Conservation (phyloP, 768 basidiomycete species). For the Boletus tomentosulus region DNA sequence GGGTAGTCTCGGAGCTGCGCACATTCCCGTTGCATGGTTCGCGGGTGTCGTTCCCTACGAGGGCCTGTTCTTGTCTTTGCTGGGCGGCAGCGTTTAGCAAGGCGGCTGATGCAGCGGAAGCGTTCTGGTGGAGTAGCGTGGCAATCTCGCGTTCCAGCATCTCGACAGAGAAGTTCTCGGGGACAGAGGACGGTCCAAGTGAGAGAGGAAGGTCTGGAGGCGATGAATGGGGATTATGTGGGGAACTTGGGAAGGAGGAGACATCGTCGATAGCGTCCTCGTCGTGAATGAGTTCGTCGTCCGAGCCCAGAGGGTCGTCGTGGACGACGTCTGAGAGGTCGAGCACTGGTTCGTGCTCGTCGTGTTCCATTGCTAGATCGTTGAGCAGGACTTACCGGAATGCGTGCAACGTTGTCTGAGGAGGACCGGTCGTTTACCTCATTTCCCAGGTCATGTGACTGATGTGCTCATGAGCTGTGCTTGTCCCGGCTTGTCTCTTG, state of each 20-base stretch:
- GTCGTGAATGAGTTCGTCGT: constrained; percentile 36
- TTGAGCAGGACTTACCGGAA: constrained; percentile 11
- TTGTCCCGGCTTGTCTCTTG: background rate
- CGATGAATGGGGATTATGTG: constrained; percentile 14
- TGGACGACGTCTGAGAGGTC: constrained; percentile 83
- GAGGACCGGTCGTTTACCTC: constrained; percentile 24
- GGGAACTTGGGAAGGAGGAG: constrained; percentile 23
- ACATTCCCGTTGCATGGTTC: constrained; percentile 20
- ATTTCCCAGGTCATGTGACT: constrained; percentile 27
- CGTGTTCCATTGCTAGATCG: constrained; percentile 40
- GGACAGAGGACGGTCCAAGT: constrained; percentile 36
- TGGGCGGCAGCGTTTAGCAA: constrained; percentile 63
- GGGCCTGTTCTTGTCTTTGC: constrained; percentile 51
- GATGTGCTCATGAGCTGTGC: background rate
- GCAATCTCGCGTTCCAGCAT: constrained; percentile 78
- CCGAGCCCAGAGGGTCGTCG: constrained; percentile 68
- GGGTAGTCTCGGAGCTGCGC: constrained; percentile 8
- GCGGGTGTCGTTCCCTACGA: constrained; percentile 34
- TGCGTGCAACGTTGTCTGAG: constrained; percentile 19
- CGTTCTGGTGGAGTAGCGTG: constrained; percentile 69
- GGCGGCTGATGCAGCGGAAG: constrained; percentile 63
- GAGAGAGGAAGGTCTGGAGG: constrained; percentile 32
- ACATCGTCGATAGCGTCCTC: constrained; percentile 27
- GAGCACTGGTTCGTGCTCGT: constrained; percentile 59
- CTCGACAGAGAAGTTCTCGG: constrained; percentile 60